A percentile compares a stretch with the other conserved stretches of the same genome.
These are phyloP conservation scores for Fraxinus latifolia DNA, from an alignment of 305 asterid species.

Conservation along the genomic window DNA sequence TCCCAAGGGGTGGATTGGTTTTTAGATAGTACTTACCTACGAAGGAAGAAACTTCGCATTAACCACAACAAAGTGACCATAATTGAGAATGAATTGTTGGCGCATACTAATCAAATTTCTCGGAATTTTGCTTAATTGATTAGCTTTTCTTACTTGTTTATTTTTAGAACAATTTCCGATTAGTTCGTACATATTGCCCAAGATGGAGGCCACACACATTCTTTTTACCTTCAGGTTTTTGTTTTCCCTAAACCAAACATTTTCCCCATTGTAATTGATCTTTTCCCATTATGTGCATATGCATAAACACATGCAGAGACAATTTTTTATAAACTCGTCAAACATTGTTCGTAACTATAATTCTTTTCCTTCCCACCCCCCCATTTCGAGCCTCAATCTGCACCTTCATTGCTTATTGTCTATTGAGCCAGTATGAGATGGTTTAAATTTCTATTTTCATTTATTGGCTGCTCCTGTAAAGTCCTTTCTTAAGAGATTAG, in stretches of 20 bases:
- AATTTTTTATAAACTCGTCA: not conserved
- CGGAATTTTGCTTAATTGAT: slow-evolving; percentile 3
- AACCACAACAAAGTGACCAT: slow-evolving; percentile 10
- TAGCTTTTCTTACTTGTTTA: slow-evolving; percentile 2
- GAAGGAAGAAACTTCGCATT: slow-evolving; percentile 11
- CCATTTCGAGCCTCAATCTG: slow-evolving; percentile 1
- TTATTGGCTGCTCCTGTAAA: not conserved
- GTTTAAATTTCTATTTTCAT: slow-evolving; percentile 3
- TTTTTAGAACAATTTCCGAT: not conserved
- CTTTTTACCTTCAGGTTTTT: not conserved
- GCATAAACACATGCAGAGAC: not conserved
- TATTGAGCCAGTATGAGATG: not conserved
- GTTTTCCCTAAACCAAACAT: slow-evolving; percentile 4
- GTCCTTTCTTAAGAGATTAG: not conserved
- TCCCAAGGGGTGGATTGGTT: slow-evolving; percentile 2
- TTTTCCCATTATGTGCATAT: slow-evolving; percentile 9
- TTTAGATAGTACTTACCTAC: slow-evolving; percentile 11
- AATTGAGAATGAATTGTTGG: slow-evolving; percentile 7
- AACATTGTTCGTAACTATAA: not conserved
- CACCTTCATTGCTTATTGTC: slow-evolving; percentile 3
- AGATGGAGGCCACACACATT: not conserved
- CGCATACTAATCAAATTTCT: slow-evolving; percentile 17
- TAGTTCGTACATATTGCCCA: not conserved
- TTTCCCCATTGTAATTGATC: slow-evolving; percentile 5
- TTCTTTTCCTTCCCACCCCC: not conserved